Conservation (phyloP, 768 basidiomycete species). For the Tylopilus intermedius region DNA sequence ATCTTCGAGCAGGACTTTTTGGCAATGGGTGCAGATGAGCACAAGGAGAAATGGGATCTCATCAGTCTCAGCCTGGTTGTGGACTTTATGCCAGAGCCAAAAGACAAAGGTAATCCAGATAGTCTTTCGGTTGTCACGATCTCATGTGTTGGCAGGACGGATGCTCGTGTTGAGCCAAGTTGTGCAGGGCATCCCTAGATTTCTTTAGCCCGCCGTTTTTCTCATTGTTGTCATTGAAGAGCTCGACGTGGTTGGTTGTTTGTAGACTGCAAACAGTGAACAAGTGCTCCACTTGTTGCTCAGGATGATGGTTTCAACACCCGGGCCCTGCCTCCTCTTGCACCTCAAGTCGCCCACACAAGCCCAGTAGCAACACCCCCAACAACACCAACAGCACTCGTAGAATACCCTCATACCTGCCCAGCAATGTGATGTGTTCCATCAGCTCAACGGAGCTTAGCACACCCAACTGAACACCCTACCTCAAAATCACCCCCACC, state of each 20-base stretch:
- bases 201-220: conserved; percentile 10
- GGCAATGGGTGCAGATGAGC: conserved; percentile 45
- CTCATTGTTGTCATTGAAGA: conserved; percentile 1
- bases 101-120: conserved; percentile 58
- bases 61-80: conserved; percentile 85
- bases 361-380: conserved; percentile 12
- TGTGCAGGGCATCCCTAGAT: conserved; percentile 3
- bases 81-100: conserved; percentile 77
- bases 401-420: conserved; percentile 24
- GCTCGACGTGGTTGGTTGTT: conserved; percentile 26
- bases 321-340: conserved; percentile 30
- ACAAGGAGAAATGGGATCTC: conserved; percentile 63
- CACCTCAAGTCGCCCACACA: conserved; percentile 31
- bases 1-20: conserved; percentile 89
- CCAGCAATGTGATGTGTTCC: conserved; percentile 29
- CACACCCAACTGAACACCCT: conserved; percentile 21
- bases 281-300: conserved; percentile 17
- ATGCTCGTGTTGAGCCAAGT: conserved; percentile 46
- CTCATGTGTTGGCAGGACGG: conserved; percentile 41
- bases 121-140: not conserved
- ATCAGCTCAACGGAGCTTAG: conserved; percentile 28
- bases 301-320: conserved; percentile 30
- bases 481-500: conserved; percentile 9
- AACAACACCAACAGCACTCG: conserved; percentile 23
- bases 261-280: conserved; percentile 27